These are phyloP conservation scores for Calonectria hawksworthii DNA, from an alignment of 2,329 filamentous ascomycete species.

Conservation along the genomic window DNA sequence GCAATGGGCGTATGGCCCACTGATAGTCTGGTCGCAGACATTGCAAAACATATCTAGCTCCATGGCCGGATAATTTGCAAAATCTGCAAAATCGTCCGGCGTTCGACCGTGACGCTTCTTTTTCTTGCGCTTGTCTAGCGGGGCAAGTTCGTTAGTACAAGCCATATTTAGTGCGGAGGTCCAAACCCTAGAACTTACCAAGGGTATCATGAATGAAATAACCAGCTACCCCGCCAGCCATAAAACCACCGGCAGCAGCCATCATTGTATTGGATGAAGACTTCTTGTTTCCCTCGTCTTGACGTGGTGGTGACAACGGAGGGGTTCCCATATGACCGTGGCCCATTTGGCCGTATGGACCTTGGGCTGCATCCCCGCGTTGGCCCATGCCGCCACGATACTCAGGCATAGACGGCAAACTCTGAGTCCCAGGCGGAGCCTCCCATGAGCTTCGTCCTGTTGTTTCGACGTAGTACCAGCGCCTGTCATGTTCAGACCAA, in stretches of 20 bases:
- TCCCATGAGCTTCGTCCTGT: conserved; percentile 27
- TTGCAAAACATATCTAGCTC: conserved; percentile 18
- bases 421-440: conserved; percentile 3
- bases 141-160: background rate
- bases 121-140: conserved; percentile 30
- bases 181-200: conserved; percentile 12
- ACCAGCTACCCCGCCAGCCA: conserved; percentile 32
- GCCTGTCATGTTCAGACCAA: conserved; percentile 37
- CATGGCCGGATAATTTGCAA: conserved; percentile 23
- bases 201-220: conserved; percentile 36
- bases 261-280: conserved; percentile 8
- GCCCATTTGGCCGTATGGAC: background rate
- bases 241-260: conserved; percentile 32
- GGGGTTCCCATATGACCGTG: background rate
- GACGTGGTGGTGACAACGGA: conserved; percentile 1
- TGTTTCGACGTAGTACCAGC: conserved; percentile 36
- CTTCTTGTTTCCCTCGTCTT: background rate
- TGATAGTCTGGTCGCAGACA: conserved; percentile 28
- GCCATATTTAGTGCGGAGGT: fast-evolving
- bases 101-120: conserved; percentile 33
- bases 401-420: conserved; percentile 27
- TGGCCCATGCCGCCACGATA: conserved; percentile 7
- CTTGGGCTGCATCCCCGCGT: background rate
- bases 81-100: conserved; percentile 25
- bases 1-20: conserved; percentile 35